These are phyloP conservation scores for Triticum turgidum DNA, from an alignment of 176 grass and related monocot genomes.

Conservation along the genomic window DNA sequence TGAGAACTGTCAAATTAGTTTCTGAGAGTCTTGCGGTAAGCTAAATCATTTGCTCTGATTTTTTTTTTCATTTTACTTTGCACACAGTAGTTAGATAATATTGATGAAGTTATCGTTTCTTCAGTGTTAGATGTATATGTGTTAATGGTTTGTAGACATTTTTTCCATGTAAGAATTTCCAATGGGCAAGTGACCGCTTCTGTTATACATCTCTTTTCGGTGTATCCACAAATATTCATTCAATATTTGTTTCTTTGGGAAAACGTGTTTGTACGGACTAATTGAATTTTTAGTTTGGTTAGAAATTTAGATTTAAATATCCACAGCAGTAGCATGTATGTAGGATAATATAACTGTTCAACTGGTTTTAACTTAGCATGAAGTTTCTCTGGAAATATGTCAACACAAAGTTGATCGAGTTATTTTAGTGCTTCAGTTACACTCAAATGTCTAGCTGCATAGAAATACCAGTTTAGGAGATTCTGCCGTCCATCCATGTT, in stretches of 20 bases:
- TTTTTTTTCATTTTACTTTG: neutral
- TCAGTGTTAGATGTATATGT: neutral
- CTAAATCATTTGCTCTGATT: constrained; percentile 26
- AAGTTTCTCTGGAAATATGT: constrained; percentile 8
- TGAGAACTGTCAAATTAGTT: constrained; percentile 82
- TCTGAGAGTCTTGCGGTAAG: constrained; percentile 89
- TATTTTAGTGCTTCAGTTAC: neutral
- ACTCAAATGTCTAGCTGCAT: neutral
- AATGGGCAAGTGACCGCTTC: neutral
- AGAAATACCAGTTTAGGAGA: neutral
- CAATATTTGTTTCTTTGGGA: neutral
- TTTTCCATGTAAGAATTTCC: neutral
- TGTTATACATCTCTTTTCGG: neutral
- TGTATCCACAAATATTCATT: neutral
- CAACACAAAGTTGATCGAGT: neutral
- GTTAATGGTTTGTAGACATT: neutral
- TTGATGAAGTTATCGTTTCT: neutral
- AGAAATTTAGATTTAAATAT: neutral
- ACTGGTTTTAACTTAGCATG: neutral
- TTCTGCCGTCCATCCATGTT: neutral
- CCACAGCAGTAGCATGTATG: neutral
- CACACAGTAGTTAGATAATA: neutral
- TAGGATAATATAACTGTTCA: neutral
- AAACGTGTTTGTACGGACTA: neutral
- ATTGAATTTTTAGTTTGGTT: neutral